These are phyloP conservation scores for Talaromyces sp. DNA, from an alignment of 2,329 filamentous ascomycete genomes.

Conservation along the genomic window DNA sequence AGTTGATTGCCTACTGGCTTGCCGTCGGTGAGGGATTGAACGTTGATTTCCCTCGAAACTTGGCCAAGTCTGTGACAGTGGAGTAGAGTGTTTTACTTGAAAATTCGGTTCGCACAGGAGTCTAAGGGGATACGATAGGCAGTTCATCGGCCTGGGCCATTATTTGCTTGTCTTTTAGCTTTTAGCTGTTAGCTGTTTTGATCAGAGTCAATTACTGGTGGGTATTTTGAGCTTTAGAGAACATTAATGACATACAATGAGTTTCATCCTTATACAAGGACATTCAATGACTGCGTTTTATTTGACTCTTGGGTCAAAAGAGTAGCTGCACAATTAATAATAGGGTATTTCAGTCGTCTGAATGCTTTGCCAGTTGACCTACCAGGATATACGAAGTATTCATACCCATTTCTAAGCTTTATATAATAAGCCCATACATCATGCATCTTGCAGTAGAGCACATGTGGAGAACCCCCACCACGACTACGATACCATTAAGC, in stretches of 20 bases:
- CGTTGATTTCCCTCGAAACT: conserved; percentile 96
- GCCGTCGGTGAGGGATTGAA: conserved; percentile 93
- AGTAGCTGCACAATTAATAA: not conserved
- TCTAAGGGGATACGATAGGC: conserved; percentile 9
- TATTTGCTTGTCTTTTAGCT: conserved; percentile 5
- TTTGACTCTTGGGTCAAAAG: too few species aligned
- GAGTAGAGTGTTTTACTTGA: conserved; percentile 60
- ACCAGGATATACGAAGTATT: too few species aligned
- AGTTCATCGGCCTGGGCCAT: not conserved
- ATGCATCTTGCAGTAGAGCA: not conserved
- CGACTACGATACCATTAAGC: not conserved
- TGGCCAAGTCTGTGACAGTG: conserved; percentile 98
- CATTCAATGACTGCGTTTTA: too few species aligned
- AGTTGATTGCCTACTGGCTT: conserved; percentile 98
- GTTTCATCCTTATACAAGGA: not conserved
- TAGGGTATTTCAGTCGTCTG: too few species aligned
- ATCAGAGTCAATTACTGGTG: not conserved
- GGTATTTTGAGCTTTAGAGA: conserved; percentile 1
- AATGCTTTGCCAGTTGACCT: too few species aligned
- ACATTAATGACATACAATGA: conserved; percentile 12
- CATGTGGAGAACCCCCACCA: conserved; percentile 3
- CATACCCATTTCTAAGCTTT: not conserved
- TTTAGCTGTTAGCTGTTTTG: not conserved
- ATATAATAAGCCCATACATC: not conserved
- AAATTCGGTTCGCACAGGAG: conserved; percentile 8